These are phyloP conservation scores for Fomitopsis betulina DNA, from an alignment of 1,284 basidiomycete species.

Conservation along the genomic window DNA sequence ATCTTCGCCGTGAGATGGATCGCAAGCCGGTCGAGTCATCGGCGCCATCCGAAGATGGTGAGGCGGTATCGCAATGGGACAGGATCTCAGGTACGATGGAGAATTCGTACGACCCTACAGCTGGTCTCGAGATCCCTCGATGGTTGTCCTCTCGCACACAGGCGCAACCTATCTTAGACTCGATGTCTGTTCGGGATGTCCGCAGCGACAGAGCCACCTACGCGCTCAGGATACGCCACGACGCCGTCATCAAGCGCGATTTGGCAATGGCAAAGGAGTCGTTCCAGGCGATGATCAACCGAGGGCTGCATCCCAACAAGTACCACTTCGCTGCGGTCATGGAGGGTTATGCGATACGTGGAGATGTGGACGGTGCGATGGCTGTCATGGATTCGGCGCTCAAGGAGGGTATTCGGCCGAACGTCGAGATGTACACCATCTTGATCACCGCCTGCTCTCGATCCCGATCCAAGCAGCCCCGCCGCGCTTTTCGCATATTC, in stretches of 20 bases:
- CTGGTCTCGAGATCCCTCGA: conserved; percentile 37
- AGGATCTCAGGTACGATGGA: conserved; percentile 23
- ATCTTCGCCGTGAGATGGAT: conserved; percentile 40
- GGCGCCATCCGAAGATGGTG: background rate
- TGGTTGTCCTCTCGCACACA: conserved; percentile 31
- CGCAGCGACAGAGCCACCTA: conserved; percentile 52
- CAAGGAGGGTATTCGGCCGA: conserved; percentile 45
- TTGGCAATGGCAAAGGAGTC: conserved; percentile 44
- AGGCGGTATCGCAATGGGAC: conserved; percentile 10
- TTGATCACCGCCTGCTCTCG: conserved; percentile 64
- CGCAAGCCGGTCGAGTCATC: conserved; percentile 39
- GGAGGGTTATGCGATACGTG: conserved; percentile 54
- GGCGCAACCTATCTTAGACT: conserved; percentile 40
- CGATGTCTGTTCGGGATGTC: conserved; percentile 41
- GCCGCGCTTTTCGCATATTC: conserved; percentile 50
- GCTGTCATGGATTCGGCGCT: conserved; percentile 47
- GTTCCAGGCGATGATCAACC: conserved; percentile 52
- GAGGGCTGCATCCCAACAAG: conserved; percentile 61
- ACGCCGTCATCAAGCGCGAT: conserved; percentile 48
- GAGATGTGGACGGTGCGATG: conserved; percentile 49
- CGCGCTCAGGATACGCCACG: conserved; percentile 57
- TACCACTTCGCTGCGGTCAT: conserved; percentile 70
- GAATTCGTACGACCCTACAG: conserved; percentile 42
- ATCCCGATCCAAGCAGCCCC: conserved; percentile 49
- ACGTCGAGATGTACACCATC: conserved; percentile 68